Conservation (phyloP, 2,329 filamentous ascomycete species). For the Fusarium newnesense region DNA sequence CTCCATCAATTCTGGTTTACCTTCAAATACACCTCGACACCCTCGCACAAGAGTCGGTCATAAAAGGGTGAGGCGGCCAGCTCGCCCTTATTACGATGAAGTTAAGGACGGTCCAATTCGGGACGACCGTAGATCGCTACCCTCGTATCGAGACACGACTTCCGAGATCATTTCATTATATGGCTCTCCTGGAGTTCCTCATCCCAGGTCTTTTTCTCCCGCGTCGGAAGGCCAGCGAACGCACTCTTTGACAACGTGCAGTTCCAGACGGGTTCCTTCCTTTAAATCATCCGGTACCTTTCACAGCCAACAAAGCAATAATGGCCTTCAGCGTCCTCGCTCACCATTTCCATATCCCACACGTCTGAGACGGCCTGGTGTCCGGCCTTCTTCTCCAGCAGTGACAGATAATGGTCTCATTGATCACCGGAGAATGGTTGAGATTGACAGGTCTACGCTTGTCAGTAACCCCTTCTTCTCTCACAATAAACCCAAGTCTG, state of each 20-base stretch:
- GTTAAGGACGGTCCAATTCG: conserved; percentile 47
- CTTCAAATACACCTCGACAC: conserved; percentile 46
- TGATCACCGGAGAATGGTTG: conserved; percentile 62
- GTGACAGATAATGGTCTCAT: conserved; percentile 58
- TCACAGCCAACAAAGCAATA: conserved; percentile 57
- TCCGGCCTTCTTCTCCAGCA: conserved; percentile 61
- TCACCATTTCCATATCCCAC: conserved; percentile 70
- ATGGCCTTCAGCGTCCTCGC: conserved; percentile 61
- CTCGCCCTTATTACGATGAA: conserved; percentile 45
- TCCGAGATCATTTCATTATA: conserved; percentile 69
- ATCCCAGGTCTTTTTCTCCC: conserved; percentile 55
- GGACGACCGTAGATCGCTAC: conserved; percentile 57
- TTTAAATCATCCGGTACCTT: conserved; percentile 60
- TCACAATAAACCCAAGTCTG: background rate
- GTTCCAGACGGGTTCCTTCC: conserved; percentile 58
- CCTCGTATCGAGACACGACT: conserved; percentile 61
- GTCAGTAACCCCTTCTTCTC: conserved; percentile 47
- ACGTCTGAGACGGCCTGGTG: conserved; percentile 64
- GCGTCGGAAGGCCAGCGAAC: conserved; percentile 59
- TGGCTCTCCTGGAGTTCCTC: conserved; percentile 59
- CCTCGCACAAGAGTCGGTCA: conserved; percentile 46
- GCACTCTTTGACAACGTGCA: conserved; percentile 65
- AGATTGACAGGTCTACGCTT: conserved; percentile 59
- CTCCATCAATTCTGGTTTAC: conserved; percentile 56
- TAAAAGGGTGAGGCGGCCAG: conserved; percentile 43